phyloP scores from a whole-genome alignment of 2,329 filamentous ascomycete species.

The Xylariaceae sp. region DNA sequence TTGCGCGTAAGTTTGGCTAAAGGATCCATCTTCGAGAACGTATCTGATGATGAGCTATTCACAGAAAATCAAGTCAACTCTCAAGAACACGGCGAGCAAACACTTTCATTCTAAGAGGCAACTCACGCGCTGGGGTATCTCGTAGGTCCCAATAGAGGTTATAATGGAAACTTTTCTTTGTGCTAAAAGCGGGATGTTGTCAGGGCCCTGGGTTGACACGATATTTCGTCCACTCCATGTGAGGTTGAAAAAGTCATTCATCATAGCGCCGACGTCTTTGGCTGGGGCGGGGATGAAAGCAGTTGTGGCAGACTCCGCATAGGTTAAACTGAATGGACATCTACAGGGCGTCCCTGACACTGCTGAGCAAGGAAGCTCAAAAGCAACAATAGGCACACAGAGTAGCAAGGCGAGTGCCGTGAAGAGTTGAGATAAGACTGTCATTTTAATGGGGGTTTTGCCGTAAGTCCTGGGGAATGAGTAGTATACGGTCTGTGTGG shows the following conservation, averaged over 20 bases:
- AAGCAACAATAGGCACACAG: not conserved
- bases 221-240: not conserved
- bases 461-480: no score
- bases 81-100: not conserved
- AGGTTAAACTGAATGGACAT: not conserved
- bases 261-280: not conserved
- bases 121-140: not conserved
- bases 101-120: not conserved
- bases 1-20: not conserved
- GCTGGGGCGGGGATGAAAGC: not conserved
- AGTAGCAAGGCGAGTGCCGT: not conserved
- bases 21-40: not conserved
- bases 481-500: no score
- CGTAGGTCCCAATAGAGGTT: not conserved
- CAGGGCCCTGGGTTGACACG: not conserved
- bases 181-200: not conserved
- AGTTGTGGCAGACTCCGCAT: not conserved
- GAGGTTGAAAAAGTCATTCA: not conserved
- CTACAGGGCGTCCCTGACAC: not conserved
- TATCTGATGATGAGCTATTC: not conserved
- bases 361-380: not conserved
- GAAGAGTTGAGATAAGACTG: no score
- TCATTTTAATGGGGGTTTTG: no score
- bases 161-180: not conserved
- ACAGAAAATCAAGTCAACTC: not conserved